These are phyloP conservation scores for Lactifluus echinatus DNA, from an alignment of 768 basidiomycete genomes.

Conservation along the genomic window DNA sequence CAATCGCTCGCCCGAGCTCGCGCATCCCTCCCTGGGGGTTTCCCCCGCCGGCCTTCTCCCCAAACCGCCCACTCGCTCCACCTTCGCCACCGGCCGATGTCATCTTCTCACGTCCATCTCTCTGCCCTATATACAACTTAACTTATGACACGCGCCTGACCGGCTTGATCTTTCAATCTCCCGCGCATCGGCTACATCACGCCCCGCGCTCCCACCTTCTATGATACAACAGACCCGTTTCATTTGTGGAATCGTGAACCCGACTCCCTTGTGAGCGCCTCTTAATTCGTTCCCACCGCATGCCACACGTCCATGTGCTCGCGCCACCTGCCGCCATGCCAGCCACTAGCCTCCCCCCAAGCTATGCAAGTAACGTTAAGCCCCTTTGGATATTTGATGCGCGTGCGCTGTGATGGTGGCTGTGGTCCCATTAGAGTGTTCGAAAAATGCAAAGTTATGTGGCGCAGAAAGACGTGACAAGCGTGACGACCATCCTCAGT, in stretches of 20 bases:
- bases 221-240: conserved; percentile 3
- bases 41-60: conserved; percentile 6
- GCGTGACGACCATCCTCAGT: too few relatives aligned
- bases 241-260: conserved; percentile 5
- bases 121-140: background rate
- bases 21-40: too few relatives aligned
- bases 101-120: conserved; percentile 16
- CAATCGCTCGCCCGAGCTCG: too few relatives aligned
- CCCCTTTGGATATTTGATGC: too few relatives aligned
- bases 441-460: too few relatives aligned
- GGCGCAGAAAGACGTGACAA: too few relatives aligned
- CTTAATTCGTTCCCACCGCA: conserved; percentile 13
- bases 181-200: conserved; percentile 13
- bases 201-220: background rate
- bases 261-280: conserved; percentile 8
- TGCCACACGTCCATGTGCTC: conserved; percentile 17
- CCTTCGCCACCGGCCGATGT: conserved; percentile 9
- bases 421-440: too few relatives aligned
- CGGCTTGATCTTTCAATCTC: conserved; percentile 10
- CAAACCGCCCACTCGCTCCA: conserved; percentile 10
- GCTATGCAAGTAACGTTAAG: conserved; percentile 9
- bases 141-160: conserved; percentile 1
- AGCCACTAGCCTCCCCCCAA: conserved; percentile 11
- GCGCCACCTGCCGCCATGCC: conserved; percentile 15
- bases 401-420: too few relatives aligned